Evolutionary conservation across 2,329 filamentous ascomycete species (phyloP).

Genomic region (Colletotrichum sp.): DNA sequence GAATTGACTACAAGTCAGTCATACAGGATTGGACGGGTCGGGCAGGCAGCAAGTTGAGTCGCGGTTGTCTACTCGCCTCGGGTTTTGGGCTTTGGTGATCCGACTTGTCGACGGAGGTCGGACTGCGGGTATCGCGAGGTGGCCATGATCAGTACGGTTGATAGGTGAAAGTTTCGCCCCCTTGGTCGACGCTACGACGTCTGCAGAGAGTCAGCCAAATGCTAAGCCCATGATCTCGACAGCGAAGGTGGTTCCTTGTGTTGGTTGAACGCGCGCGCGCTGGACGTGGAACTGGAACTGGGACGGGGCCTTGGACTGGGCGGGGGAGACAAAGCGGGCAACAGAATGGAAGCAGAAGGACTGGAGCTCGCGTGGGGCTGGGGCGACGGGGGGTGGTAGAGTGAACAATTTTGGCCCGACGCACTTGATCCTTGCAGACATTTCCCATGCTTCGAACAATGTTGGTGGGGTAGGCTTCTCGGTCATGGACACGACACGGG

Average conservation of each 20-base stretch:
- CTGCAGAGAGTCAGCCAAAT: constrained; percentile 31
- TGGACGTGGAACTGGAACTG: neutral
- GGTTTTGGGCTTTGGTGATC: constrained; percentile 62
- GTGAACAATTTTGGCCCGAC: constrained; percentile 26
- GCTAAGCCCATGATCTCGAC: constrained; percentile 12
- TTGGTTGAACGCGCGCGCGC: constrained; percentile 14
- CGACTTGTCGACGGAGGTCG: constrained; percentile 57
- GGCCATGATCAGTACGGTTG: constrained; percentile 44
- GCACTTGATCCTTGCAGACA: constrained; percentile 48
- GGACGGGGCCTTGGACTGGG: constrained; percentile 3
- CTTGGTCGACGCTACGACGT: constrained; percentile 48
- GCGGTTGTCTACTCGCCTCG: constrained; percentile 48
- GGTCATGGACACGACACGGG: constrained; percentile 43
- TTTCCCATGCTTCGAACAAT: constrained; percentile 55
- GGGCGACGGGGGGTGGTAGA: neutral
- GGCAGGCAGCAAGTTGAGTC: constrained; percentile 16
- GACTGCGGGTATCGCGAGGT: constrained; percentile 49
- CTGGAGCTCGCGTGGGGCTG: constrained; percentile 22
- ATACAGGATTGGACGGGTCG: neutral
- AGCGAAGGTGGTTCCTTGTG: constrained; percentile 1
- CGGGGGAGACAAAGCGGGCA: constrained; percentile 22
- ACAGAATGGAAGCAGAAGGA: constrained; percentile 15
- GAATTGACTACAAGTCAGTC: constrained; percentile 22
- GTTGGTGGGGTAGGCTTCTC: constrained; percentile 37
- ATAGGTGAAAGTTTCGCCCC: constrained; percentile 30